Base-by-base conservation (phyloP, 441 rosid species). In the Monsonia emarginata region DNA sequence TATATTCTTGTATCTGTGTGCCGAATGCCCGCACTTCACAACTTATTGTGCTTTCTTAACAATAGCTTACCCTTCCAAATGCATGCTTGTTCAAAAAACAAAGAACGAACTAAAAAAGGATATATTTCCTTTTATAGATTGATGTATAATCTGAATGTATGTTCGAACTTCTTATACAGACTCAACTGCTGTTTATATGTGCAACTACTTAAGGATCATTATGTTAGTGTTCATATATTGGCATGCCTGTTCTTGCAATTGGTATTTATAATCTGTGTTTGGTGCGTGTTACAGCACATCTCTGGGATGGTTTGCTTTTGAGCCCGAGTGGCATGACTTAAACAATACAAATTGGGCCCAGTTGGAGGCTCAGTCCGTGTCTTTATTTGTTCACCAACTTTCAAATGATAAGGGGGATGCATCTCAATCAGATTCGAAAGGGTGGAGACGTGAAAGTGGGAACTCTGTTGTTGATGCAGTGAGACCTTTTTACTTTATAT, bases 281-380 rank as follows among this genome's bases (percentile, higher is more conserved):
- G 67, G 57, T 74, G 61, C 72, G 28, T 81, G 63, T 73, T 80
- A 56, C 84, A 95, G 99, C 86, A 85, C 91, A 69, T 85, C 93
- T 69, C 81, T 95, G 84, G 92, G 96, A 69, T 95, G 99, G 97
- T 95, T 95, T 89, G 92, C 97, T 72, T 83, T 76, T 85, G 96
- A 88, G 82, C 96, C 97, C 22, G 95, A 87, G 79, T 95, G 94
- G 96, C 84, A 63, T 61, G 96, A 94, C 70, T 80, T 76, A 56
- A 84, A 82, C 68, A 74, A 81, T 69, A 70, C 79, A 69, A 88
- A 81, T 78, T 89, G 86, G 72, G 77, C 97, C 67, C 85, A 78
- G 72, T 85, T 89, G 40, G 97, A 91, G 86, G 96, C 97, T 70
- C 91, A 78, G 61, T 86, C 99, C 70, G 83, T 95, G 68, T 82